phyloP scores from a whole-genome alignment of 495 filamentous ascomycete genomes.

The Collariella sp. region DNA sequence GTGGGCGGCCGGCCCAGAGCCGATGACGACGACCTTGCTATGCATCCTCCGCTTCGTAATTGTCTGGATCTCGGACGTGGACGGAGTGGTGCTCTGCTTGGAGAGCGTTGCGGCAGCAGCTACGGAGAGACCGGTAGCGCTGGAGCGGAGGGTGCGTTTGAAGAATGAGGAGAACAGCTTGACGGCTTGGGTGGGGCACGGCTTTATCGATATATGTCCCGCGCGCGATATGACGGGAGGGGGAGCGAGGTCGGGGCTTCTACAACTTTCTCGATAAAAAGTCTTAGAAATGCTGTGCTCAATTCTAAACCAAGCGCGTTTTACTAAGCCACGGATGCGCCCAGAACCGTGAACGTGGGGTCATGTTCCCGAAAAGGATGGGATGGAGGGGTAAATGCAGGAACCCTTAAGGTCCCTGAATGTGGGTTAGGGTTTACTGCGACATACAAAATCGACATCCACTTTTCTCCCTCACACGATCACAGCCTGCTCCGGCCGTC shows the following conservation, averaged over 20 bases:
- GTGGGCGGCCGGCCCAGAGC: slow-evolving; percentile 94
- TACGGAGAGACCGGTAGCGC: slow-evolving; percentile 51
- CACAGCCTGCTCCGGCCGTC: slow-evolving; percentile 48
- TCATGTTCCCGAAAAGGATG: background rate
- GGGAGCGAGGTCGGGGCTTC: slow-evolving; percentile 2
- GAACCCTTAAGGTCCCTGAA: background rate
- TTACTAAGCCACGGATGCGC: slow-evolving; percentile 5
- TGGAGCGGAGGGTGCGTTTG: slow-evolving; percentile 45
- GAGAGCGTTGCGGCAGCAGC: slow-evolving; percentile 54
- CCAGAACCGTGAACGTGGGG: slow-evolving; percentile 3
- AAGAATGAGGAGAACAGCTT: slow-evolving; percentile 83
- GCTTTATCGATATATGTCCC: background rate
- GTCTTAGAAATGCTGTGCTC: background rate
- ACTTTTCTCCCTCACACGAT: background rate
- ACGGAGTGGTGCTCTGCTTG: slow-evolving; percentile 56
- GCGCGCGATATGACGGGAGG: background rate
- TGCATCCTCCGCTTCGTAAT: slow-evolving; percentile 57
- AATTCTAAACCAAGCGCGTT: slow-evolving; percentile 1
- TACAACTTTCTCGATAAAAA: background rate
- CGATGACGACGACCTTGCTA: slow-evolving; percentile 75
- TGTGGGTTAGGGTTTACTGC: slow-evolving; percentile 6
- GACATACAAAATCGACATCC: background rate
- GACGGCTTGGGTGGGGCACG: slow-evolving; percentile 32
- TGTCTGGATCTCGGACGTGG: slow-evolving; percentile 39
- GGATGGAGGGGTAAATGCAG: slow-evolving; percentile 1